Conservation (phyloP, 2,329 filamentous ascomycete species). For the Hyphodiscus sp. region DNA sequence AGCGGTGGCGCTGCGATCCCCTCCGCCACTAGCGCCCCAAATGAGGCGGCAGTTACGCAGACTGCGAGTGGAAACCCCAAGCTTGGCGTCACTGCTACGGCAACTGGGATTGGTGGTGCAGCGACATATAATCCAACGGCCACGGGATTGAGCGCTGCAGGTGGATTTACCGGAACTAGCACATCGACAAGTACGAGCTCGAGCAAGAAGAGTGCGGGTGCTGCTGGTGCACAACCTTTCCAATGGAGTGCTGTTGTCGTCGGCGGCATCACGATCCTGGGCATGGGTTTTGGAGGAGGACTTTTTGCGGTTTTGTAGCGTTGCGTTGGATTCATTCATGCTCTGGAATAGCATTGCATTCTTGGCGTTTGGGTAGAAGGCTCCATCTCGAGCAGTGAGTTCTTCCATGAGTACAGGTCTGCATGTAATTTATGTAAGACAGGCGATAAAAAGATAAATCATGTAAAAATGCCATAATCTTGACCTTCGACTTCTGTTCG, state of each 20-base stretch:
- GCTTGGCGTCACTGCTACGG: constrained; percentile 13
- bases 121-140: constrained; percentile 24
- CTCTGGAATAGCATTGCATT: neutral
- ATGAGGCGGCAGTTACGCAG: constrained; percentile 22
- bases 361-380: neutral
- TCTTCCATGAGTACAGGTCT: no score
- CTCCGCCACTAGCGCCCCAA: constrained; percentile 18
- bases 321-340: no score
- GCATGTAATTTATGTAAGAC: no score
- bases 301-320: constrained; percentile 13
- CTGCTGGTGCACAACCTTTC: constrained; percentile 21
- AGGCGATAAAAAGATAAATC: no score
- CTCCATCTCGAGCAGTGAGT: no score
- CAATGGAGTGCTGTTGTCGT: constrained; percentile 22
- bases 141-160: constrained; percentile 23
- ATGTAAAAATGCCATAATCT: no score
- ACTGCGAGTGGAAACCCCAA: constrained; percentile 25
- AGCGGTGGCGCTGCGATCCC: constrained; percentile 25
- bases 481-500: no score
- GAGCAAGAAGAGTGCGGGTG: constrained; percentile 21
- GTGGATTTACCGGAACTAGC: constrained; percentile 19
- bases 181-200: neutral
- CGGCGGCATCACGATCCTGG: constrained; percentile 11
- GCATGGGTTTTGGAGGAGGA: constrained; percentile 24
- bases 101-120: constrained; percentile 6